Evolutionary conservation across 768 basidiomycete species (phyloP), one percentile per base, ranked within the genome.

Genomic region (Lactarius evosmus): DNA sequence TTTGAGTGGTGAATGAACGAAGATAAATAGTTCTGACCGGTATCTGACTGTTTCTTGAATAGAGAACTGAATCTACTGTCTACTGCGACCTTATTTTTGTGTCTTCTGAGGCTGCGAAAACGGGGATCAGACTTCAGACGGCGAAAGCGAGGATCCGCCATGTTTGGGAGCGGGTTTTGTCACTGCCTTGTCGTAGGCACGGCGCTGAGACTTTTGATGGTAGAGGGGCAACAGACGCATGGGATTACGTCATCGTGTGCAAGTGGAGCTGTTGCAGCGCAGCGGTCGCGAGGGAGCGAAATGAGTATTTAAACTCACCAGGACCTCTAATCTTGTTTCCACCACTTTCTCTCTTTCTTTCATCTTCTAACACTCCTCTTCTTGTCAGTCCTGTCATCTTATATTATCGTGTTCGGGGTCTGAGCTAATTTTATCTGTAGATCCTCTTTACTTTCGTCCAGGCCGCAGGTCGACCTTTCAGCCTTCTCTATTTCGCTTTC

Each of bases 21-120:
- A 58, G 67, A 54, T 67, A 69, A 33, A 57, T 61, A 62, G 51
- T 44, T 62, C 69, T 70, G 72, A 72, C 66, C 67, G 56, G 56
- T 70, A 66, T 61, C 76, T 74, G 66, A 72, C 70, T 64, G 70
- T 27, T 73, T 72, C 55, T 73, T 77, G 50, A 98, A 85, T 22
- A 97, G 81, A 60, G 81, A 78, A 74, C 89, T 92, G 82, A 98
- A 99, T 27, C 97, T 87, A 12, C 94, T 87, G 73, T 99, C 97
- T 40, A 98, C 83, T 58, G 89, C 83, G 58, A 97, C 88, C 75
- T 95, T 97, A 67, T 84, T 78, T 62, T 85, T 78, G 38, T 87
- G 85, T 75, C 88, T 92, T 73, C 86, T 91, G 2, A 92, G 90
- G 34, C 84, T 83, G 29, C 95, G 82, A 78, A 99, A 99, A 55